Evolutionary conservation across 495 filamentous ascomycete genomes (phyloP).

Genomic region (Polyplosphaeria fusca): DNA sequence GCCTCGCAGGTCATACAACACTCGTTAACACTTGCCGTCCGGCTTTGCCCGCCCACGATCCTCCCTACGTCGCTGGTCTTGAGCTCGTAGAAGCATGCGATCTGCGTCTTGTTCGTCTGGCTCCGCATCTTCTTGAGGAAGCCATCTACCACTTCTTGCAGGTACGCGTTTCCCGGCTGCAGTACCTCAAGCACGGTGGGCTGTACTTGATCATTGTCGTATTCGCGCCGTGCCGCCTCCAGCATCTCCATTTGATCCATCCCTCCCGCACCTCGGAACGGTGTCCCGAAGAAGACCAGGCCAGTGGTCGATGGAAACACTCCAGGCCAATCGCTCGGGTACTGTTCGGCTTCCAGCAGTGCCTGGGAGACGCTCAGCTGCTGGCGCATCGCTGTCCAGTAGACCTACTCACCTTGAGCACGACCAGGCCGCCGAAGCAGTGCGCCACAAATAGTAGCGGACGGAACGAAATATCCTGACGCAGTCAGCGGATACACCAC

Average conservation of each 20-base stretch:
- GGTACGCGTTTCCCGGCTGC: slow-evolving; percentile 18
- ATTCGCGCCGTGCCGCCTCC: slow-evolving; percentile 10
- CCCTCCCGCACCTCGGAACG: slow-evolving; percentile 21
- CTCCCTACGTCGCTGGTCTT: slow-evolving; percentile 18
- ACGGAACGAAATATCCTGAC: slow-evolving; percentile 9
- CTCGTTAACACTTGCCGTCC: slow-evolving; percentile 7
- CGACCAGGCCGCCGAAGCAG: too few relatives aligned
- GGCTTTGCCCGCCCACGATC: slow-evolving; percentile 11
- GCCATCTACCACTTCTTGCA: slow-evolving; percentile 23
- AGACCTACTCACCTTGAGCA: too few relatives aligned
- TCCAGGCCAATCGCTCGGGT: slow-evolving; percentile 14
- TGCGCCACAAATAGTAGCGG: slow-evolving; percentile 19
- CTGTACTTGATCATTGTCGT: slow-evolving; percentile 19
- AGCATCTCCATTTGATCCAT: slow-evolving; percentile 26
- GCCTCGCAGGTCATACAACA: background rate
- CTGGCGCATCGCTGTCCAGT: too few relatives aligned
- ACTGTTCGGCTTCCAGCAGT: slow-evolving; percentile 19
- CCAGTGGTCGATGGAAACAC: slow-evolving; percentile 18
- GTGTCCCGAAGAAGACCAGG: too few relatives aligned
- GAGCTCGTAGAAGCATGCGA: slow-evolving; percentile 26
- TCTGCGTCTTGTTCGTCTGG: slow-evolving; percentile 15
- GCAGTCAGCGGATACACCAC: slow-evolving; percentile 1
- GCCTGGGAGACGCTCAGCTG: slow-evolving; percentile 11
- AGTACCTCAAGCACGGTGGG: slow-evolving; percentile 16
- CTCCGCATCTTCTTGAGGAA: slow-evolving; percentile 17